Conservation (phyloP, 169 alveolate species). For the Plasmodium coatneyi region DNA sequence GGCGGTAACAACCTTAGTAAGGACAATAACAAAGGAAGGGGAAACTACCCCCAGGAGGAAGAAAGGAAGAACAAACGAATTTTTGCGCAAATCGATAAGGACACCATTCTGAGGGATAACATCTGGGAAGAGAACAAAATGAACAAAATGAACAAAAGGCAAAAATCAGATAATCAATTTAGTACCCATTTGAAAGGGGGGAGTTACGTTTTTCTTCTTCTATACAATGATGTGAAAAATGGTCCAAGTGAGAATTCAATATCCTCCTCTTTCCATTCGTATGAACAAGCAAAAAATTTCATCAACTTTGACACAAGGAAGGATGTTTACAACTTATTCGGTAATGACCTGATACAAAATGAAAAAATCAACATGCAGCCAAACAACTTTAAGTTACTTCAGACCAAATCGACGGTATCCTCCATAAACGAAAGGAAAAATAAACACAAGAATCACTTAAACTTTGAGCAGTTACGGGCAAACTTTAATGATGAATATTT, state of each 20-base stretch:
- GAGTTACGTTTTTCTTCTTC: conserved; percentile 7
- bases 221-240: conserved; percentile 23
- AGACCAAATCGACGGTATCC: conserved; percentile 36
- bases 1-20: neutral
- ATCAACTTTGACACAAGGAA: conserved; percentile 33
- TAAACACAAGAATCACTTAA: neutral
- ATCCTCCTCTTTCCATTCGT: conserved; percentile 30
- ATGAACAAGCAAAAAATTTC: conserved; percentile 40
- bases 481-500: conserved; percentile 46
- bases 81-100: conserved; percentile 40
- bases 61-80: conserved; percentile 30
- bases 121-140: conserved; percentile 19
- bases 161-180: conserved; percentile 10
- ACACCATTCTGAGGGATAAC: conserved; percentile 18
- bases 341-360: conserved; percentile 12
- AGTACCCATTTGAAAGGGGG: conserved; percentile 24
- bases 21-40: neutral
- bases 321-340: conserved; percentile 43
- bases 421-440: conserved; percentile 1
- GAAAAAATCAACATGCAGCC: conserved; percentile 25
- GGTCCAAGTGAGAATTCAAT: neutral
- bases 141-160: conserved; percentile 36
- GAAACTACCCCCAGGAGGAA: neutral
- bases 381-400: conserved; percentile 10
- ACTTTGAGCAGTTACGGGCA: conserved; percentile 47